Base-by-base conservation (phyloP, 495 filamentous ascomycete species). In the Xylaria longipes region DNA sequence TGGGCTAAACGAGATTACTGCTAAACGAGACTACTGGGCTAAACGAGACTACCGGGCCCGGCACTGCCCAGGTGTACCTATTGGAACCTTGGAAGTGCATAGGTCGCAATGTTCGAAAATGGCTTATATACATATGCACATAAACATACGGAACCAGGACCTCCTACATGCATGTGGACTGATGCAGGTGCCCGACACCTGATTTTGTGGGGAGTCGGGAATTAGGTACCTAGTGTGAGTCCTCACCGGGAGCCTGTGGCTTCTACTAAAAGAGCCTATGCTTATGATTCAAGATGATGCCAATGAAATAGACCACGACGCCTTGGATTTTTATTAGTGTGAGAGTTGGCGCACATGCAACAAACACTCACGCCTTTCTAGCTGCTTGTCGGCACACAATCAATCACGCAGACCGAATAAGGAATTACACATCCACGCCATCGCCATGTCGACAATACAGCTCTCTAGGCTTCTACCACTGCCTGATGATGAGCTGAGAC, bases 381-480 rank as follows among this genome's bases (percentile, higher is more conserved):
- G 52, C 31, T 27, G 27, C 25, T 31, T 14, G 12, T 31, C 25
- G 52, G 52, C 52, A 31, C 7, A 17, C 27, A 56, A 56, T 6
- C 39, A 37, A 3, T 27, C 11, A 20, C 12, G 5, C 5, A 31
- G 27, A 2, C 27, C 52, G 27, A 31, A 12, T 15, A 29, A 29
- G 52, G 25, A 56, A 56, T 25, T 52, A 14, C 15, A 27, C 48
- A 25, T 52, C 48, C 46, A 57, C 58, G 43, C 25, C 37, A 29
- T 14, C 22, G 7, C 20, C 46, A 89, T 88, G 86, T 87, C 93
- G 37, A 75, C 91, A 35, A 84, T 90, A 69, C 92, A 92, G 72
- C 87, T 99, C 11, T 87, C 91, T 37, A 88, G 88, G 67, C 83
- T 99, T 17, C 87, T 99, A 2, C 93, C 93, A 6, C 83, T 99